Evolutionary conservation across 108 stramenopile genomes (phyloP), one percentile per base, ranked within the genome.

Genomic region (Ochromonas danica): DNA sequence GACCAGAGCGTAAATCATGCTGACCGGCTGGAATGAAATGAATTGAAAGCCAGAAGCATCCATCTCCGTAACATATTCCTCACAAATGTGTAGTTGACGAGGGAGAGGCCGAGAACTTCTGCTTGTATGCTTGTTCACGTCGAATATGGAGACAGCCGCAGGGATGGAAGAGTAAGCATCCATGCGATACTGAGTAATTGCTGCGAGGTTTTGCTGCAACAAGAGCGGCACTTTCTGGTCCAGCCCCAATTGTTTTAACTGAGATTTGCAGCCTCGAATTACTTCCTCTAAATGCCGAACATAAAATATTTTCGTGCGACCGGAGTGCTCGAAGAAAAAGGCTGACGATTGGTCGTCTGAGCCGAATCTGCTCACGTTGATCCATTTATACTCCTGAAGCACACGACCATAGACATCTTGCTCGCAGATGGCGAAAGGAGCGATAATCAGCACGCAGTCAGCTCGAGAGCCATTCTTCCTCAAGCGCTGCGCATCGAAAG

Each of bases 361-460:
- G 3, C 40, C 40, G 6, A 27, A 30, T 27, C 31, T 6, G 10
- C 10, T 42, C 3, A 75, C 6, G 72, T 75, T 75, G 72, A 75
- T 41, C 72, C 72, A 75, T 36, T 60, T 45, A 33, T 75, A 75
- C 51, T 75, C 72, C 38, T 75, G 72, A 39, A 75, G 3, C 45
- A 75, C 51, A 6, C 41, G 6, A 27, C 25, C 72, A 10, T 39
- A 57, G 10, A 31, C 31, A 42, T 60, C 51, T 14, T 6, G 6
- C 38, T 75, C 72, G 6, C 6, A 6, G 40, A 75, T 39, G 6
- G 14, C 72, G 25, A 14, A 36, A 57, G n/a, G 41, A 41, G 72
- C 25, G 14, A 75, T 6, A 6, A 41, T 10, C 25, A 75, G 17
- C 38, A 35, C 38, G 51, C 72, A 75, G 27, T 75, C 72, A 41